Conservation (phyloP, 768 basidiomycete species). For the Hygrocybe coccinea region DNA sequence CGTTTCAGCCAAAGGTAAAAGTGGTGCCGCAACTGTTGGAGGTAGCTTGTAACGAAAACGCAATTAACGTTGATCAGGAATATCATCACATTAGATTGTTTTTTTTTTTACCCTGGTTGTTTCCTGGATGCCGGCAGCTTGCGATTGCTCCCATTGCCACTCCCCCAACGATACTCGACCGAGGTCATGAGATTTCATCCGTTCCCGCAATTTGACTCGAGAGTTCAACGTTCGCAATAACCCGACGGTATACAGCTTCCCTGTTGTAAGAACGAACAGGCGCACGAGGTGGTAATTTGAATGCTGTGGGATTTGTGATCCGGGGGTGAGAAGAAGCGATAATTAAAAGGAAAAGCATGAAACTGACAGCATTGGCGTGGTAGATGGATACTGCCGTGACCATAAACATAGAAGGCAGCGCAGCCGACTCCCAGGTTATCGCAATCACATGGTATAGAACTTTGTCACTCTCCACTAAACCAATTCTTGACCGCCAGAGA, state of each 20-base stretch:
- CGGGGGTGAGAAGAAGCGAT: not conserved
- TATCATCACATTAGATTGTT: not conserved
- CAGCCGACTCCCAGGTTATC: conserved; percentile 37
- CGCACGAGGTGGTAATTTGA: conserved; percentile 39
- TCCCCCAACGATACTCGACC: conserved; percentile 39
- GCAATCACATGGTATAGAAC: conserved; percentile 36
- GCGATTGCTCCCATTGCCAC: conserved; percentile 31
- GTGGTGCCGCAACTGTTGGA: no score
- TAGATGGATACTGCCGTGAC: conserved; percentile 33
- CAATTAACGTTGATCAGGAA: no score
- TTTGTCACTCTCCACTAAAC: conserved; percentile 36
- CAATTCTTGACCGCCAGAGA: conserved; percentile 38
- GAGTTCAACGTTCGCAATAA: conserved; percentile 39
- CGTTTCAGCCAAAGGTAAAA: no score
- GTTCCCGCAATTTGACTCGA: conserved; percentile 30
- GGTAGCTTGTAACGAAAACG: no score
- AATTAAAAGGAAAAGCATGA: not conserved
- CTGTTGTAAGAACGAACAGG: conserved; percentile 46
- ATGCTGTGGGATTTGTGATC: conserved; percentile 17
- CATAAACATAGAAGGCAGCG: conserved; percentile 34
- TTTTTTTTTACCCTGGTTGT: not conserved
- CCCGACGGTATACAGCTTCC: conserved; percentile 45
- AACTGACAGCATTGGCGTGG: conserved; percentile 31
- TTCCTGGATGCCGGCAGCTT: not conserved
- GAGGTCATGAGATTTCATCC: conserved; percentile 37